A percentile compares a stretch with the other conserved stretches of the same genome.
phyloP scores from a whole-genome alignment of 169 alveolate genomes.

The Babesia ovis region DNA sequence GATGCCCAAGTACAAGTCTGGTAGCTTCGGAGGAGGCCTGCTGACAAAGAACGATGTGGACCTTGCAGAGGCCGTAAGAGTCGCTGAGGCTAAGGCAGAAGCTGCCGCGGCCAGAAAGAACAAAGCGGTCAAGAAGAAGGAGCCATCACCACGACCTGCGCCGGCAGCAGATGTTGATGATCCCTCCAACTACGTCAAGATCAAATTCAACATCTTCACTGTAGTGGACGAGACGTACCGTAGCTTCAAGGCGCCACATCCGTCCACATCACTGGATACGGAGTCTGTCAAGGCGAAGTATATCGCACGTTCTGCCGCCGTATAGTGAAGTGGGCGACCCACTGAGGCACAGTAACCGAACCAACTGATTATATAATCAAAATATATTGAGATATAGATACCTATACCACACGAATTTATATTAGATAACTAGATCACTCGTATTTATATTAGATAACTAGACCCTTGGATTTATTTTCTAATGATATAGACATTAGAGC shows the following conservation, averaged over 20 bases:
- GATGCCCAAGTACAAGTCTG: conserved; percentile 57
- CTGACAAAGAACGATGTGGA: conserved; percentile 56
- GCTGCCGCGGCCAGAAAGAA: conserved; percentile 2
- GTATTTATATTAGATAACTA: too few relatives aligned
- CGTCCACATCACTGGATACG: conserved; percentile 23
- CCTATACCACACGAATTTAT: too few relatives aligned
- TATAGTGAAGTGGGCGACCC: too few relatives aligned
- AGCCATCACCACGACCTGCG: conserved; percentile 22
- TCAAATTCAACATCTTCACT: conserved; percentile 59
- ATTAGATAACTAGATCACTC: too few relatives aligned
- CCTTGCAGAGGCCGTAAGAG: conserved; percentile 61
- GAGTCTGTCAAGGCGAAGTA: conserved; percentile 60
- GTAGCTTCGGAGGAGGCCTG: conserved; percentile 11
- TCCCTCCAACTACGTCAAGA: conserved; percentile 26
- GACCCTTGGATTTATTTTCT: too few relatives aligned
- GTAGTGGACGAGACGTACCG: conserved; percentile 34
- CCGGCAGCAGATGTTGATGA: conserved; percentile 21
- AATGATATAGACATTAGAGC: too few relatives aligned
- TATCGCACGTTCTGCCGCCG: conserved; percentile 21
- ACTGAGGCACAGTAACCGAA: too few relatives aligned
- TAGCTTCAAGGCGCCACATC: conserved; percentile 29
- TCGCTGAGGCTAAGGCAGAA: conserved; percentile 57
- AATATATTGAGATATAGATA: too few relatives aligned
- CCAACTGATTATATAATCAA: too few relatives aligned
- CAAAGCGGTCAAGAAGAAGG: conserved; percentile 53